These are phyloP conservation scores for Gyrodon lividus DNA, from an alignment of 768 basidiomycete genomes.

Conservation along the genomic window DNA sequence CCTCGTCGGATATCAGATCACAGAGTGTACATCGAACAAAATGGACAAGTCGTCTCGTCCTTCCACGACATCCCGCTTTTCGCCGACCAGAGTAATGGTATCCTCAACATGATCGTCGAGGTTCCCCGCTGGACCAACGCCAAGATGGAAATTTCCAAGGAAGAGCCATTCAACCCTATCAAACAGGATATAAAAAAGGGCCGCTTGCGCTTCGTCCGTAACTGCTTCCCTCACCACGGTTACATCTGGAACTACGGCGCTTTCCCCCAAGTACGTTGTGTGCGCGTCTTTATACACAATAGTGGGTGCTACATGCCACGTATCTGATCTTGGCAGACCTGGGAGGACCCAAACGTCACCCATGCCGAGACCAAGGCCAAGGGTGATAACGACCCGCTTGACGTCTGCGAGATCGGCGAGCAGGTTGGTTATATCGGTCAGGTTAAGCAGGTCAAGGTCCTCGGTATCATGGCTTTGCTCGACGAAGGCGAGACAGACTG, in stretches of 20 bases:
- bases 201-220: slow-evolving; percentile 93
- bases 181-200: slow-evolving; percentile 99
- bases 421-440: slow-evolving; percentile 96
- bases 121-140: slow-evolving; percentile 99
- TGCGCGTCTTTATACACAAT: not conserved
- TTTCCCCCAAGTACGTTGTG: slow-evolving; percentile 81
- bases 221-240: slow-evolving; percentile 99
- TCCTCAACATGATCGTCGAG: slow-evolving; percentile 99
- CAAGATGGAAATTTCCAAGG: slow-evolving; percentile 99
- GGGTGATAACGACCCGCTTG: slow-evolving; percentile 99
- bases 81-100: slow-evolving; percentile 90
- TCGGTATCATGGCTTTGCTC: slow-evolving; percentile 99
- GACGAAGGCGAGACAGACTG: slow-evolving; percentile 99
- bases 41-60: slow-evolving; percentile 77
- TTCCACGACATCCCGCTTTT: slow-evolving; percentile 99
- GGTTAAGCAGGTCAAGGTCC: slow-evolving; percentile 99
- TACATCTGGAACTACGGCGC: slow-evolving; percentile 99
- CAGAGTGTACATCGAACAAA: slow-evolving; percentile 91
- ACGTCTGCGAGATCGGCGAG: slow-evolving; percentile 99
- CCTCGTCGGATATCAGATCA: slow-evolving; percentile 62
- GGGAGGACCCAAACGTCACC: slow-evolving; percentile 87
- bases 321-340: slow-evolving; percentile 58
- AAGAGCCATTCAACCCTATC: slow-evolving; percentile 99
- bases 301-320: not conserved
- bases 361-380: slow-evolving; percentile 98